These are phyloP conservation scores for Penicillium paradoxum DNA, from an alignment of 495 filamentous ascomycete genomes.

Conservation along the genomic window DNA sequence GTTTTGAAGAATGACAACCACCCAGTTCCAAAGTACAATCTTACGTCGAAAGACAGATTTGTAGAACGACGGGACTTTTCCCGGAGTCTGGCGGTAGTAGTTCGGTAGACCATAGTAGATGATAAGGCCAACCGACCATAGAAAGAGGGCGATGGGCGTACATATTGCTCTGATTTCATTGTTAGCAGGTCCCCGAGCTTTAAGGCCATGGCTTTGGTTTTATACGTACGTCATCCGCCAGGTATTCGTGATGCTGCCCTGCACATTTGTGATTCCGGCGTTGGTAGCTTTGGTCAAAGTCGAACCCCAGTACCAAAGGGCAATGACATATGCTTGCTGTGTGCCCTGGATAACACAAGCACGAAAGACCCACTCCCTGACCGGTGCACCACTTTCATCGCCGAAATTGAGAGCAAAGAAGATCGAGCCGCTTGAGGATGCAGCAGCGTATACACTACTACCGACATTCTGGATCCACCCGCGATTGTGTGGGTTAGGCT, in stretches of 20 bases:
- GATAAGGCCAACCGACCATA: conserved; percentile 41
- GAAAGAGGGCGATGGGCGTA: conserved; percentile 36
- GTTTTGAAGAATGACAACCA: conserved; percentile 44
- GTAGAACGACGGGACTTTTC: conserved; percentile 57
- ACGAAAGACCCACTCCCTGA: conserved; percentile 50
- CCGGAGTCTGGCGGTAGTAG: conserved; percentile 57
- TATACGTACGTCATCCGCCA: conserved; percentile 46
- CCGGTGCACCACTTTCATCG: conserved; percentile 45
- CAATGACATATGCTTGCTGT: conserved; percentile 48
- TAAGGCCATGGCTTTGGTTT: not conserved
- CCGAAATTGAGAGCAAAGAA: conserved; percentile 52
- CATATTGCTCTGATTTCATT: conserved; percentile 31
- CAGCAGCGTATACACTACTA: conserved; percentile 43
- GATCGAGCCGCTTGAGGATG: conserved; percentile 46
- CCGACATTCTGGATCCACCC: conserved; percentile 49
- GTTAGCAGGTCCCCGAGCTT: conserved; percentile 11
- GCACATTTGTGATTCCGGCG: conserved; percentile 30
- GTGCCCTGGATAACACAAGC: conserved; percentile 49
- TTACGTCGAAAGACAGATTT: conserved; percentile 44
- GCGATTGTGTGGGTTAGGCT: conserved; percentile 34
- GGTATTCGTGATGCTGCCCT: conserved; percentile 36
- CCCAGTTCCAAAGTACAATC: conserved; percentile 49
- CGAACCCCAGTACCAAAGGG: conserved; percentile 50
- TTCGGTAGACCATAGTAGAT: conserved; percentile 45
- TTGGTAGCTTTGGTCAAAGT: conserved; percentile 34